Percentiles rank a stretch among this genome's conserved stretches.
Conservation (phyloP, 345 rosid species). For the Eucalyptus grandis region DNA sequence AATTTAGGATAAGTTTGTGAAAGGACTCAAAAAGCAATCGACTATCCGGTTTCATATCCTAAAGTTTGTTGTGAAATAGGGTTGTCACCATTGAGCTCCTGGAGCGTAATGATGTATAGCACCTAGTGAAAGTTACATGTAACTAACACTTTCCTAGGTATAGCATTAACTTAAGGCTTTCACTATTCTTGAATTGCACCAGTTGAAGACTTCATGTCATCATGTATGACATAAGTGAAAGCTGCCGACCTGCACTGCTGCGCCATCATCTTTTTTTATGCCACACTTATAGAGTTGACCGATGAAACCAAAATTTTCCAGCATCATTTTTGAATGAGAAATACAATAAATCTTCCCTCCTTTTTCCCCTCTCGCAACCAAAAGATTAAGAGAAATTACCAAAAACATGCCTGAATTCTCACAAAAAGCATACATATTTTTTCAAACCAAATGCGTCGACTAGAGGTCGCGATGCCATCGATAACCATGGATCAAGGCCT, state of each 20-base stretch:
- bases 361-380: not conserved
- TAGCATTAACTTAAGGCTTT: not conserved
- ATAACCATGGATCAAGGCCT: not conserved
- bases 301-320: not conserved
- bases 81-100: not conserved
- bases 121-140: not conserved
- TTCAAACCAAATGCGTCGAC: not conserved
- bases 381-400: not conserved
- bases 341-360: not conserved
- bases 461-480: not conserved
- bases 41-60: not conserved
- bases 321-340: not conserved
- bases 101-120: not conserved
- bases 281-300: not conserved
- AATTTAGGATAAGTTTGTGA: not conserved
- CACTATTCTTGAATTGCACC: not conserved
- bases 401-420: not conserved
- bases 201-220: not conserved
- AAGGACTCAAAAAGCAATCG: not conserved
- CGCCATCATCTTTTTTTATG: not conserved
- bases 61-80: not conserved
- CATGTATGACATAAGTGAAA: not conserved
- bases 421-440: not conserved
- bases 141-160: not conserved
- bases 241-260: not conserved